A percentile compares a stretch with the other conserved stretches of the same genome.
These are phyloP conservation scores for Lupinus albus DNA, from an alignment of 306 rosid species.

Conservation along the genomic window DNA sequence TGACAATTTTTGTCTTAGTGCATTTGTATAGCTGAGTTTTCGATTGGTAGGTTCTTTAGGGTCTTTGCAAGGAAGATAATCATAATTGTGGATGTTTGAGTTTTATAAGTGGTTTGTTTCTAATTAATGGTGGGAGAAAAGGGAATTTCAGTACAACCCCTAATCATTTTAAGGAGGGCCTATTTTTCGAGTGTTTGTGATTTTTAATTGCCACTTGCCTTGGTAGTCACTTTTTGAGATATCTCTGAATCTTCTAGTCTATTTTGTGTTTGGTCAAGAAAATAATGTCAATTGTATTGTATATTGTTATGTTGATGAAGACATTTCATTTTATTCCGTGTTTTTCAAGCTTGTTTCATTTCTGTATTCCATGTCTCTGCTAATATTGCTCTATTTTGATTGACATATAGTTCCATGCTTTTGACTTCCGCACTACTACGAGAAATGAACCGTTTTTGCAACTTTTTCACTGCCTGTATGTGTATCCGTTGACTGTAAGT, in stretches of 20 bases:
- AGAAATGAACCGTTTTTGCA: slow-evolving; percentile 99
- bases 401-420: slow-evolving; percentile 87
- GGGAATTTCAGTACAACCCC: slow-evolving; percentile 5
- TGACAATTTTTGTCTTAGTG: slow-evolving; percentile 2
- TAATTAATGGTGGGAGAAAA: slow-evolving; percentile 1
- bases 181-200: slow-evolving; percentile 21
- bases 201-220: slow-evolving; percentile 27
- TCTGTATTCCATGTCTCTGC: slow-evolving; percentile 32
- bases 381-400: slow-evolving; percentile 42
- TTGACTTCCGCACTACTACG: slow-evolving; percentile 92
- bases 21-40: slow-evolving; percentile 18
- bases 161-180: background rate
- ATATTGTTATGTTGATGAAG: slow-evolving; percentile 1
- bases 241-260: slow-evolving; percentile 21
- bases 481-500: slow-evolving; percentile 88
- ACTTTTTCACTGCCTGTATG: slow-evolving; percentile 96
- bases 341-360: slow-evolving; percentile 30
- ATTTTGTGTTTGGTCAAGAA: slow-evolving; percentile 36
- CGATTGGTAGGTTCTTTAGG: slow-evolving; percentile 23
- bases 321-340: slow-evolving; percentile 17
- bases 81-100: slow-evolving; percentile 14
- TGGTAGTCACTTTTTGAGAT: slow-evolving; percentile 17
- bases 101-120: slow-evolving; percentile 30
- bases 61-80: slow-evolving; percentile 16
- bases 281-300: slow-evolving; percentile 21